Base-by-base conservation (phyloP, 2,329 filamentous ascomycete species). In the Exserohilum rostratum region DNA sequence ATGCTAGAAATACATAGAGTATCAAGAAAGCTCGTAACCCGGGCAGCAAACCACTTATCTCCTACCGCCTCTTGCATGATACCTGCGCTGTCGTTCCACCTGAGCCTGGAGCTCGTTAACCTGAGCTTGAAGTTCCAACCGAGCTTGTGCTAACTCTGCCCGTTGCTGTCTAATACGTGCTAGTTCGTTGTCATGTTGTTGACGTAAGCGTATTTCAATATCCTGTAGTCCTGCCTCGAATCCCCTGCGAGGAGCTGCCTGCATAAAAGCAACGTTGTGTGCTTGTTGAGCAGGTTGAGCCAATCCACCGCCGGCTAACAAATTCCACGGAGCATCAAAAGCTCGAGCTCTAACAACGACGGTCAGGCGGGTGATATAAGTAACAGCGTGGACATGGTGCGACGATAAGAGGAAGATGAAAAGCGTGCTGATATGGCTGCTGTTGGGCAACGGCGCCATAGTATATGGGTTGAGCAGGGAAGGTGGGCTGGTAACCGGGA, bases 341-440 rank as follows among this genome's bases (percentile, higher is more conserved):
- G 20, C 22, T 37, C 34, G 27, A 30, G 7, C 39, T 33, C 59
- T 62, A 60, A 34, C 48, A 55, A 43, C 31, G 45, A 6, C 44
- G 56, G 38, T 61, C 42, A 61, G 53, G 38, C 22, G 45, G 46
- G 39, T 60, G 58, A 44, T 53, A 46, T 29, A 53, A 15, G 30
- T 44, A 25, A 47, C 48, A 60, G n/a, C 37, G 34, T 37, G 17
- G 55, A 31, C 55, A 58, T 38, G 38, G 48, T 20, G 40, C 39
- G 22, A 46, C 17, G 15, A n/a, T n/a, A n/a, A 43, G 13, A 35
- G 38, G 37, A 42, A 10, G 30, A 29, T 39, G 50, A 22, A 40
- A 38, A 11, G 42, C 33, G 31, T 47, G 47, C 20, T 29, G 46
- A 46, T 53, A 30, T 48, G 29, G 46, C 37, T 43, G 57, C 25